phyloP scores from a whole-genome alignment of 345 rosid species.

The Murraya paniculata region DNA sequence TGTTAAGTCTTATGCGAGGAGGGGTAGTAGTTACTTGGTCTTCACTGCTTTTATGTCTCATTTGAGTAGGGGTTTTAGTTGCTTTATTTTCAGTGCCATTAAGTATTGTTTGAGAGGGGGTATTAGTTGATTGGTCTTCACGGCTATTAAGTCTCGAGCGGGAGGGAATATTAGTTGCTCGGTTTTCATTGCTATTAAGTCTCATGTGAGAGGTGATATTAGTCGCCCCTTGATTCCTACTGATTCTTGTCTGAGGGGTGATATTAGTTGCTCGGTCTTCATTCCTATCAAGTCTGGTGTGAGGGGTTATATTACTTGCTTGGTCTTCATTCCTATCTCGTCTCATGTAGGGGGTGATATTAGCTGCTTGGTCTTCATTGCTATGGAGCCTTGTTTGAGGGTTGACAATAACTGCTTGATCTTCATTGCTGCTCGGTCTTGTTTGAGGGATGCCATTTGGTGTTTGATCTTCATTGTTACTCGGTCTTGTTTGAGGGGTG shows the following conservation, averaged over 20 bases:
- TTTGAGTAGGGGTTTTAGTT: background rate
- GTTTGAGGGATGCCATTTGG: slow-evolving; percentile 6
- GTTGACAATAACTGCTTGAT: background rate
- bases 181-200: slow-evolving; percentile 6
- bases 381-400: background rate
- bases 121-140: background rate
- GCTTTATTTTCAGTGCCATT: slow-evolving; percentile 5
- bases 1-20: background rate
- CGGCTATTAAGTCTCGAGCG: background rate
- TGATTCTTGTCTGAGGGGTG: background rate
- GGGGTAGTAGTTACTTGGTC: background rate
- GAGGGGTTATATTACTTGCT: background rate
- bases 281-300: background rate
- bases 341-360: background rate
- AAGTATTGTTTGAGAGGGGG: background rate
- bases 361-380: background rate
- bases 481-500: slow-evolving; percentile 17
- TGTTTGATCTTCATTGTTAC: slow-evolving; percentile 13
- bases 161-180: background rate
- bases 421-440: background rate
- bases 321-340: background rate
- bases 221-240: background rate
- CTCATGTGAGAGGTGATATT: background rate
- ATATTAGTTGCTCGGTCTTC: background rate
- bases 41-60: slow-evolving; percentile 6